These are phyloP conservation scores for Cyclotella distinguenda DNA, from an alignment of 108 stramenopile species.

Conservation along the genomic window DNA sequence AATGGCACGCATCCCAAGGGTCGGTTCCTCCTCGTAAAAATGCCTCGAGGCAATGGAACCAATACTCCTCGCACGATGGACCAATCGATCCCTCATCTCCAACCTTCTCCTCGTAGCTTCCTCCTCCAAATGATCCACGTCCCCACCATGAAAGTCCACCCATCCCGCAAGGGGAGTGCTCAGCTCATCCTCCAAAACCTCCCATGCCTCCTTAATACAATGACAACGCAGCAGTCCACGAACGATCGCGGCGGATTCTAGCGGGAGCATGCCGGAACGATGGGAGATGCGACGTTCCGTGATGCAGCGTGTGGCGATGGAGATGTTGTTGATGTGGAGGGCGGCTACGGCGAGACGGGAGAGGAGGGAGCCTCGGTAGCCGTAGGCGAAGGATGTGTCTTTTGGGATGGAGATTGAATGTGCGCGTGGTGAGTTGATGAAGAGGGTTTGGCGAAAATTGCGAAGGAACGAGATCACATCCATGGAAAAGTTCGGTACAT, in stretches of 20 bases:
- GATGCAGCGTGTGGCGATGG: constrained; percentile 65
- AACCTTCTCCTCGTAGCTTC: constrained; percentile 21
- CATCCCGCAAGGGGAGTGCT: constrained; percentile 62
- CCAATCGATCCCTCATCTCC: constrained; percentile 34
- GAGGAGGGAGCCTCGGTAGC: constrained; percentile 75
- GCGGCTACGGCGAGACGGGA: constrained; percentile 82
- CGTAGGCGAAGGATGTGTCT: constrained; percentile 58
- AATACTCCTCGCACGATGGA: constrained; percentile 69
- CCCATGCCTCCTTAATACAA: constrained; percentile 70
- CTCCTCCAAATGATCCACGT: constrained; percentile 27
- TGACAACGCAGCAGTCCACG: constrained; percentile 66
- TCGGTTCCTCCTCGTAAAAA: constrained; percentile 71
- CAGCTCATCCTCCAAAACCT: constrained; percentile 74
- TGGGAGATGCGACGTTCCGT: constrained; percentile 55
- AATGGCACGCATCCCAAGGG: constrained; percentile 57
- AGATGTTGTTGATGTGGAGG: constrained; percentile 64
- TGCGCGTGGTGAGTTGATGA: neutral
- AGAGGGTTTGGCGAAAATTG: neutral
- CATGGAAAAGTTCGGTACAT: too few species aligned
- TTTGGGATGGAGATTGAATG: neutral
- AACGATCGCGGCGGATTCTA: constrained; percentile 80
- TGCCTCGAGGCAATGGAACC: constrained; percentile 80
- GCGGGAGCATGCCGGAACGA: constrained; percentile 62
- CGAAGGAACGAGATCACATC: too few species aligned
- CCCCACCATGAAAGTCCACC: constrained; percentile 20